phyloP scores from a whole-genome alignment of 352 stramenopile species.

The Phytophthora lateralis region DNA sequence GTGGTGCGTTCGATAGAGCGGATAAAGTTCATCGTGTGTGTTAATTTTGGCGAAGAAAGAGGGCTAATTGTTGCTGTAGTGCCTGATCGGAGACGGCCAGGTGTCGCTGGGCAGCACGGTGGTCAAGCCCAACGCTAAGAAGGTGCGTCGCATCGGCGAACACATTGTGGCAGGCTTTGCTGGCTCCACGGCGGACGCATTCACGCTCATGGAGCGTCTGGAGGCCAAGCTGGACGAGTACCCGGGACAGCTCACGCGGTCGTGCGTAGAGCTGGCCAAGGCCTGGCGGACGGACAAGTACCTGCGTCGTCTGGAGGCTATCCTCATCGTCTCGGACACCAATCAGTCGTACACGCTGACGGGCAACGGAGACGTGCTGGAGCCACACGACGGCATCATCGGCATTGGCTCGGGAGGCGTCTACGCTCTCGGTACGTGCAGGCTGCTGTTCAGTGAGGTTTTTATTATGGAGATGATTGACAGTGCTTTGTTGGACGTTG shows the following conservation, averaged over 20 bases:
- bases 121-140: constrained; percentile 98
- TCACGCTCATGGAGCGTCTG: constrained; percentile 98
- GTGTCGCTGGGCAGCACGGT: constrained; percentile 95
- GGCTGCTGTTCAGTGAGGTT: not conserved
- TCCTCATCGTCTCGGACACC: constrained; percentile 95
- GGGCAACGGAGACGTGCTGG: constrained; percentile 98
- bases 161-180: constrained; percentile 97
- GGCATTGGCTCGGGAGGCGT: constrained; percentile 93
- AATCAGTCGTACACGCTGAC: constrained; percentile 97
- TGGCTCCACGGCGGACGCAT: constrained; percentile 97
- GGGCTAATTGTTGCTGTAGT: constrained; percentile 39
- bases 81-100: constrained; percentile 98
- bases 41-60: not conserved
- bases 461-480: constrained; percentile 8
- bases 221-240: constrained; percentile 99
- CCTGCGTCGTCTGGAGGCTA: constrained; percentile 93
- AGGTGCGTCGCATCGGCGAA: constrained; percentile 96
- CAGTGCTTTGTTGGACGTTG: constrained; percentile 10
- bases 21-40: not conserved
- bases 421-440: constrained; percentile 91
- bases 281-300: constrained; percentile 99
- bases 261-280: constrained; percentile 99
- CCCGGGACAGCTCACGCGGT: constrained; percentile 95
- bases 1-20: constrained; percentile 74
- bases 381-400: constrained; percentile 96